Base-by-base conservation (phyloP, 805 yeast species). In the Kuraishia cidri region DNA sequence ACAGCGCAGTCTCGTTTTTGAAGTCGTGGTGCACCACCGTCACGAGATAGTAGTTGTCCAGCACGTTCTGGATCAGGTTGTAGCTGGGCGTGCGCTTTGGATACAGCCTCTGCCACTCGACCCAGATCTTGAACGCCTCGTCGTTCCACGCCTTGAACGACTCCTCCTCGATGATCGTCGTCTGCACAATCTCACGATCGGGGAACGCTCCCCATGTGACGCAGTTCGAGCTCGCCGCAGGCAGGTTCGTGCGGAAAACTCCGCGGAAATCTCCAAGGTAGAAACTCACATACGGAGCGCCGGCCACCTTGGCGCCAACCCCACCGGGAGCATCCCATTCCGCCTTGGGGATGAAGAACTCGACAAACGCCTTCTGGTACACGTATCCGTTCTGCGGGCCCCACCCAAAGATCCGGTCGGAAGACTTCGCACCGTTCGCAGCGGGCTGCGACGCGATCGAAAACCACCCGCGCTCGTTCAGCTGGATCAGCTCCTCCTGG, bases 171-270 rank as follows among this genome's bases (percentile, higher is more conserved):
- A 92, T 78, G 39, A 88, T 80, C 0, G 98, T 92, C 1, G 97
- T 83, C 55, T 88, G 97, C 24, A 86, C 72, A 24, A 87, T 79
- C 50, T 86, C 95, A 41, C 87, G 74, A 54, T 79, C 79, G 6
- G 94, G 94, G 67, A 92, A 90, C 3, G 83, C 95, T 40, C 97
- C 98, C 98, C 98, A 92, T 1, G 98, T 92, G 6, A 92, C 94
- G 18, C 92, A 95, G 41, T 79, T 80, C 28, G 86, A 77, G 22
- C 72, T 58, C 11, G 59, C 64, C 1, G 62, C 51, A 1, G 64
- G 63, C 48, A 79, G 58, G 44, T 81, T 86, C 2, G 92, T 72
- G 19, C 65, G 61, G 40, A 84, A 76, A 7, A 56, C 46, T 1
- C 79, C 79, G 6, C 58, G 45, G 7, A 72, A 54, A 52, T 79